Base-by-base conservation (phyloP, 1,284 basidiomycete genomes). In the Rhodotorula sp. region DNA sequence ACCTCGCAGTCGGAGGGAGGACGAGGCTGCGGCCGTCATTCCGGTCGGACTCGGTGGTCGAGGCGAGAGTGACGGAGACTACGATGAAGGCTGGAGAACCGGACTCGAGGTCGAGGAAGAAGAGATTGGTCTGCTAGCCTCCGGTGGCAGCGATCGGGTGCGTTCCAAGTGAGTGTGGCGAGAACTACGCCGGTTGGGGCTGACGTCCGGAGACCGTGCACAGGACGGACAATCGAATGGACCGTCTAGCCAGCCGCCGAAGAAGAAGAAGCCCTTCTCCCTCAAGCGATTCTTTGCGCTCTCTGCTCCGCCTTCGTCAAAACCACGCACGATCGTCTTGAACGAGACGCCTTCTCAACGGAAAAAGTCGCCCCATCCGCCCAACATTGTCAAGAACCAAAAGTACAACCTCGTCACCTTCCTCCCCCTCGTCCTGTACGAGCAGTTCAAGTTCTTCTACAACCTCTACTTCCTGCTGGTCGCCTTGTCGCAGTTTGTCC, bases 381-480 rank as follows among this genome's bases (percentile, higher is more conserved):
- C 93, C 46, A 99, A 99, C 81, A 89, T 91, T 48, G 91, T 98
- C 57, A 89, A 92, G 77, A 99, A 99, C 79, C 96, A 98, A 82
- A 99, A 99, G 83, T 99, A 99, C 86, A 97, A 93, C 80, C 83
- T 92, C 64, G 86, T 93, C 82, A 93, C 92, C 15, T 99, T 99
- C 84, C 86, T 99, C 6, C 96, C 96, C 0, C 87, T 97, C 73
- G 95, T 99, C 58, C 89, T 99, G 81, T 99, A 98, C 82, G 95
- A 98, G 82, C 97, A 99, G 82, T 99, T 99, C 90, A 99, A 98
- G 83, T 98, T 97, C 86, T 99, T 99, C 85, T 99, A 97, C 89
- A 99, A 99, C 81, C 87, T 99, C 20, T 99, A 99, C 83, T 99
- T 99, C 80, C 87, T 99, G 6, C 88, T 98, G 20, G 97, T 99